phyloP scores from a whole-genome alignment of 1,139 yeast genomes.

The Wickerhamomyces sp. region DNA sequence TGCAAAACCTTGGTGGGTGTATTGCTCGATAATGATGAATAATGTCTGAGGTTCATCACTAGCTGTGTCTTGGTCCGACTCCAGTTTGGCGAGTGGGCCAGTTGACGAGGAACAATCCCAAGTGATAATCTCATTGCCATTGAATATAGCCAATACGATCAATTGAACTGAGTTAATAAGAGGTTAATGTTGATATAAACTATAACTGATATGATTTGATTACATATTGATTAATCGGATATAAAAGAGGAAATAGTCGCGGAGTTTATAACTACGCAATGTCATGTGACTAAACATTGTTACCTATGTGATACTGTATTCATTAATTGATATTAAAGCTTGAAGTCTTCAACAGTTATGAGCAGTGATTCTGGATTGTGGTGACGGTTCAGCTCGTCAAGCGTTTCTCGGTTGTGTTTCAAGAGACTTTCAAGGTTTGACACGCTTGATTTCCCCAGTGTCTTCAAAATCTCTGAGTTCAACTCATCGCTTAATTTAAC shows the following conservation, averaged over 20 bases:
- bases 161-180: no score
- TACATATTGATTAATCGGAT: no score
- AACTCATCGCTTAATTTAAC: constrained; percentile 38
- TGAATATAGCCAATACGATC: no score
- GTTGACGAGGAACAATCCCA: neutral
- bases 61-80: neutral
- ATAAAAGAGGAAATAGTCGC: no score
- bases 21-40: neutral
- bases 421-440: constrained; percentile 35
- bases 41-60: neutral
- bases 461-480: constrained; percentile 38
- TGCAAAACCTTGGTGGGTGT: neutral
- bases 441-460: constrained; percentile 30
- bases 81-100: neutral
- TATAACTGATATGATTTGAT: no score
- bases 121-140: neutral
- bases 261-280: no score
- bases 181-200: no score
- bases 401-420: constrained; percentile 29
- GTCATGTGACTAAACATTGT: no score
- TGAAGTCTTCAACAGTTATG: constrained; percentile 24
- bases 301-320: no score
- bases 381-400: constrained; percentile 29
- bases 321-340: neutral
- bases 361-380: constrained; percentile 28